A percentile compares a stretch with the other conserved stretches of the same genome.
These are phyloP conservation scores for Cornus controversa DNA, from an alignment of 148 eudicot genomes.

Conservation along the genomic window DNA sequence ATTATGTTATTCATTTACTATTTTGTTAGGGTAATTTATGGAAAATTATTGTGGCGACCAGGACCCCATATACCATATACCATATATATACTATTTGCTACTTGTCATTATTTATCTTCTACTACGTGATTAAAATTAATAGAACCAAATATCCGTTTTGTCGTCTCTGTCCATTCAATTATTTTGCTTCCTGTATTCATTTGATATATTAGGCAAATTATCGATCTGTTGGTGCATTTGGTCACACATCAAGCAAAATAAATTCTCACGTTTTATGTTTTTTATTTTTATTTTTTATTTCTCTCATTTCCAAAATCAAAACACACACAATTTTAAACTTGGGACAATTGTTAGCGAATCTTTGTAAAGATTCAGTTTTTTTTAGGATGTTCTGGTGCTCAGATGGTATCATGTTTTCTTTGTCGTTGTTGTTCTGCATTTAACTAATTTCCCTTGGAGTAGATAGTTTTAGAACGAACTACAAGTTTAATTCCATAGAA, in stretches of 20 bases:
- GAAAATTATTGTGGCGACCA: too few relatives aligned
- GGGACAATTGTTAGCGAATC: background rate
- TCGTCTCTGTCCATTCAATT: background rate
- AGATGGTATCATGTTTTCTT: background rate
- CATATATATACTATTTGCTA: background rate
- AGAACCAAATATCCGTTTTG: background rate
- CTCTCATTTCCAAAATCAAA: background rate
- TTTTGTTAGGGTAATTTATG: too few relatives aligned
- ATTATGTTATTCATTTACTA: background rate
- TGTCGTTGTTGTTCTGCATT: background rate
- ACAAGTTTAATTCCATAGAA: background rate
- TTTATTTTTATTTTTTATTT: too few relatives aligned
- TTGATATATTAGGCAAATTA: background rate
- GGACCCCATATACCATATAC: background rate
- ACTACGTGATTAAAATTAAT: too few relatives aligned
- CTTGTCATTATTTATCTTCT: background rate
- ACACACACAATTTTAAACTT: background rate
- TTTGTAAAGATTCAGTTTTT: background rate
- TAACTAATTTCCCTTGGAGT: background rate
- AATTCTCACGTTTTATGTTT: background rate
- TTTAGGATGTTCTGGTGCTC: background rate
- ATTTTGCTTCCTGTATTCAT: background rate
- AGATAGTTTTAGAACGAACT: background rate
- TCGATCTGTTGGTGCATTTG: background rate
- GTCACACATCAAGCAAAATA: background rate